Conservation (phyloP, 768 basidiomycete genomes). For the Boletus eberwhitei region DNA sequence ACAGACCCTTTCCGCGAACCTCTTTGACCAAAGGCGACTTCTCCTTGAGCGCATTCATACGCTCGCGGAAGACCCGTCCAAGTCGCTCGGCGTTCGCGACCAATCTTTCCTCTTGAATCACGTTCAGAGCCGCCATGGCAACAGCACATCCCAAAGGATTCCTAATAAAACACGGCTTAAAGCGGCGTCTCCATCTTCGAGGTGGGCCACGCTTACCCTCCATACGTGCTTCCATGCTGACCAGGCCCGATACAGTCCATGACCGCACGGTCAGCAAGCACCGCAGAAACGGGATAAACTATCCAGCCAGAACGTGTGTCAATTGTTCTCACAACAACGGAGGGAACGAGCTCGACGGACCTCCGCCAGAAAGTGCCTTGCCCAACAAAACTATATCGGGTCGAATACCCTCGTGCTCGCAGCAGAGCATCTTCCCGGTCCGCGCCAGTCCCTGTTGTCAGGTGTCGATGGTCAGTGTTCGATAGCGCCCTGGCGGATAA, state of each 20-base stretch:
- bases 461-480: constrained; percentile 1
- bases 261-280: constrained; percentile 84
- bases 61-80: constrained; percentile 76
- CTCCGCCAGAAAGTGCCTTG: constrained; percentile 94
- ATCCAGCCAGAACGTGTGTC: constrained; percentile 3
- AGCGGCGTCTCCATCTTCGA: not conserved
- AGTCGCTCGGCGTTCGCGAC: constrained; percentile 74
- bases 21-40: constrained; percentile 68
- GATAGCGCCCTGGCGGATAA: not conserved
- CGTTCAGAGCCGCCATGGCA: constrained; percentile 85
- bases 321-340: constrained; percentile 1
- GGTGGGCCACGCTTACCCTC: constrained; percentile 53
- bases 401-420: constrained; percentile 80
- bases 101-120: constrained; percentile 86
- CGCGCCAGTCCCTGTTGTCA: constrained; percentile 72
- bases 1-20: constrained; percentile 82
- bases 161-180: constrained; percentile 33
- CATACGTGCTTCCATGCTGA: constrained; percentile 95
- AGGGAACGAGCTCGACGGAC: constrained; percentile 41
- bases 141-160: constrained; percentile 98
- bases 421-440: constrained; percentile 92
- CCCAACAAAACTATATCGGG: constrained; percentile 93
- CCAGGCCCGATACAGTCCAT: constrained; percentile 95
- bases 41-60: constrained; percentile 46
- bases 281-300: constrained; percentile 97